These are phyloP conservation scores for Gossypium rotundifolium DNA, from an alignment of 345 rosid genomes.

Conservation along the genomic window DNA sequence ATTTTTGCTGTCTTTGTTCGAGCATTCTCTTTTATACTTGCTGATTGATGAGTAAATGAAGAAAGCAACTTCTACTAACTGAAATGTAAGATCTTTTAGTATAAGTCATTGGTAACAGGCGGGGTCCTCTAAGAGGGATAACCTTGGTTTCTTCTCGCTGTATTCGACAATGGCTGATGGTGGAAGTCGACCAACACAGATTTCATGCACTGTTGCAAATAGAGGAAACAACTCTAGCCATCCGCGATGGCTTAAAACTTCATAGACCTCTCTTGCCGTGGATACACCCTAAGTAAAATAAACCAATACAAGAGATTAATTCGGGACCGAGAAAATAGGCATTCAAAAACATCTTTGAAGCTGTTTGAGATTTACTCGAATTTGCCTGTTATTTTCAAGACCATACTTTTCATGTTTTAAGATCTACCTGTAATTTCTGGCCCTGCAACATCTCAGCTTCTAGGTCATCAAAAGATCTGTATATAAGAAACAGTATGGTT, in stretches of 20 bases:
- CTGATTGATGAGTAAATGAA: not conserved
- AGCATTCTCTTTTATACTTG: not conserved
- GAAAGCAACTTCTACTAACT: not conserved
- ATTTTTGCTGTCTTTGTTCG: not conserved
- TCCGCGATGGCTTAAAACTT: slow-evolving; percentile 67
- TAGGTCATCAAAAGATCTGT: slow-evolving; percentile 91
- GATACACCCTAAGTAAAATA: slow-evolving; percentile 62
- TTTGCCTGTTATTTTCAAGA: not conserved
- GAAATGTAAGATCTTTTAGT: not conserved
- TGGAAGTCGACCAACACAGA: slow-evolving; percentile 60
- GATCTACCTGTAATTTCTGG: slow-evolving; percentile 83
- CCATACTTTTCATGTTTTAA: not conserved
- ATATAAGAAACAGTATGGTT: slow-evolving; percentile 10
- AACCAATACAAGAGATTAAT: not conserved
- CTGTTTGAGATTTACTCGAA: not conserved
- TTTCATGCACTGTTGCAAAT: slow-evolving; percentile 74
- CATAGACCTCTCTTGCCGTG: slow-evolving; percentile 87
- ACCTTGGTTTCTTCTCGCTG: slow-evolving; percentile 54
- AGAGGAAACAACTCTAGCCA: slow-evolving; percentile 87
- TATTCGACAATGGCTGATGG: slow-evolving; percentile 87
- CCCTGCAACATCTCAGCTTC: slow-evolving; percentile 95
- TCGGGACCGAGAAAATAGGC: not conserved
- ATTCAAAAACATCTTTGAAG: not conserved
- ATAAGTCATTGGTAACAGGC: not conserved
- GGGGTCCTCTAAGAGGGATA: slow-evolving; percentile 12